A percentile compares a stretch with the other conserved stretches of the same genome.
Conservation (phyloP, 2,329 filamentous ascomycete species). For the Pyrenophora graminea region DNA sequence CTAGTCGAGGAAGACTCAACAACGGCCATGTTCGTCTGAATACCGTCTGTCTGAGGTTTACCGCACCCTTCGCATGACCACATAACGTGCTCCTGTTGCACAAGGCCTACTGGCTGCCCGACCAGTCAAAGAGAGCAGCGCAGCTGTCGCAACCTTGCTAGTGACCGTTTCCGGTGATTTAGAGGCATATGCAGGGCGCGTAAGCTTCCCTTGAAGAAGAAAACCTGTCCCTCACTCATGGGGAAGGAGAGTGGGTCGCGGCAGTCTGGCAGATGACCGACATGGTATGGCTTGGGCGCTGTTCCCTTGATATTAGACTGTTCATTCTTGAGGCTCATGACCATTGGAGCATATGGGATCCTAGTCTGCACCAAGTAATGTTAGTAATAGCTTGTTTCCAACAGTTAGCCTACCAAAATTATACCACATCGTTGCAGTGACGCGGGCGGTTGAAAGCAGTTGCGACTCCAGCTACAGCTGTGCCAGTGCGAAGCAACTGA, state of each 20-base stretch:
- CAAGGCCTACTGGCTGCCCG: neutral
- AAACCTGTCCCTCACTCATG: neutral
- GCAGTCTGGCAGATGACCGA: constrained; percentile 10
- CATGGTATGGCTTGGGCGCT: neutral
- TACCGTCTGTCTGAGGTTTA: neutral
- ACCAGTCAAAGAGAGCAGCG: neutral
- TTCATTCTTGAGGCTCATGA: neutral
- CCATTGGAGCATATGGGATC: neutral
- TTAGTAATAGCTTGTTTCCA: neutral
- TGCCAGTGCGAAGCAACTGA: neutral
- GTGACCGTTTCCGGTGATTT: neutral
- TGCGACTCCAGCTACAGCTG: too few species aligned
- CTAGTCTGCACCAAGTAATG: neutral
- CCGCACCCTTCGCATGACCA: constrained; percentile 7
- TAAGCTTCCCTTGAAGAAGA: neutral
- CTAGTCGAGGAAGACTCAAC: neutral
- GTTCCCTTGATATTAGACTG: neutral
- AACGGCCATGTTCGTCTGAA: neutral
- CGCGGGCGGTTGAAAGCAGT: too few species aligned
- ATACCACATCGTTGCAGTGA: too few species aligned
- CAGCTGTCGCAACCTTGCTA: neutral
- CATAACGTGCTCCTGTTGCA: neutral
- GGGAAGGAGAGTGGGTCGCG: neutral
- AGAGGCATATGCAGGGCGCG: neutral
- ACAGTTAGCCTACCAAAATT: neutral